phyloP scores from a whole-genome alignment of 2,329 filamentous ascomycete genomes.

The Incumbomyces delicatus region DNA sequence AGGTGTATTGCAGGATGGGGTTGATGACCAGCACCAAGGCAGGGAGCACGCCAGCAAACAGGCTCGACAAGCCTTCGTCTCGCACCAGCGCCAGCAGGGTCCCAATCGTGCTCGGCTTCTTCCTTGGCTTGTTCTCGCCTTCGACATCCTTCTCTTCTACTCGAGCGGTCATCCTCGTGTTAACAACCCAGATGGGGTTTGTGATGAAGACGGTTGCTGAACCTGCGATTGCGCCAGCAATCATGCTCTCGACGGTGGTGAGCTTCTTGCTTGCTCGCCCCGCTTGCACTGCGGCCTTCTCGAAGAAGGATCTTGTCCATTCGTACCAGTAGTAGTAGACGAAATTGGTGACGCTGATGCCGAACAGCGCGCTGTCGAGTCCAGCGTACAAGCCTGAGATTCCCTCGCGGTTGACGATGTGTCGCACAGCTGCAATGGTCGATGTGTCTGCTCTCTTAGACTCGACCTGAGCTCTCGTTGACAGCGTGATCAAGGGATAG shows the following conservation, averaged over 20 bases:
- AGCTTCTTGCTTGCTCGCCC: conserved; percentile 70
- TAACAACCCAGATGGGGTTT: conserved; percentile 98
- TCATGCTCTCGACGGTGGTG: conserved; percentile 86
- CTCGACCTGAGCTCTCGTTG: conserved; percentile 94
- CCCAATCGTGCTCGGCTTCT: conserved; percentile 62
- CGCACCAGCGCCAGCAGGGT: conserved; percentile 71
- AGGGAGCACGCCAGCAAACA: conserved; percentile 88
- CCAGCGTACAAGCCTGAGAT: conserved; percentile 82
- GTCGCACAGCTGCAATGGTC: conserved; percentile 70
- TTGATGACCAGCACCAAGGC: conserved; percentile 93
- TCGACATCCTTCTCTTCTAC: conserved; percentile 46
- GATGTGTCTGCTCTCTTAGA: conserved; percentile 83
- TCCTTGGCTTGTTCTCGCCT: conserved; percentile 35
- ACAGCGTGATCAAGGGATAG: conserved; percentile 94
- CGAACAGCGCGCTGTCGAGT: conserved; percentile 87
- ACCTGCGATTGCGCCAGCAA: conserved; percentile 86
- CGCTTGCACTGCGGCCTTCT: conserved; percentile 58
- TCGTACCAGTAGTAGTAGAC: conserved; percentile 99
- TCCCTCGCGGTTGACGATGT: conserved; percentile 87
- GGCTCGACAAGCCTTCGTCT: conserved; percentile 71
- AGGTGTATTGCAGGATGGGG: conserved; percentile 95
- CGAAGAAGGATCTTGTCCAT: conserved; percentile 84
- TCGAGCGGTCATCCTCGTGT: conserved; percentile 93
- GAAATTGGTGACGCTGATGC: conserved; percentile 97
- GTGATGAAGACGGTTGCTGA: conserved; percentile 91